Evolutionary conservation across 2,329 filamentous ascomycete genomes (phyloP).

Genomic region (Aspergillus pseudotamarii): DNA sequence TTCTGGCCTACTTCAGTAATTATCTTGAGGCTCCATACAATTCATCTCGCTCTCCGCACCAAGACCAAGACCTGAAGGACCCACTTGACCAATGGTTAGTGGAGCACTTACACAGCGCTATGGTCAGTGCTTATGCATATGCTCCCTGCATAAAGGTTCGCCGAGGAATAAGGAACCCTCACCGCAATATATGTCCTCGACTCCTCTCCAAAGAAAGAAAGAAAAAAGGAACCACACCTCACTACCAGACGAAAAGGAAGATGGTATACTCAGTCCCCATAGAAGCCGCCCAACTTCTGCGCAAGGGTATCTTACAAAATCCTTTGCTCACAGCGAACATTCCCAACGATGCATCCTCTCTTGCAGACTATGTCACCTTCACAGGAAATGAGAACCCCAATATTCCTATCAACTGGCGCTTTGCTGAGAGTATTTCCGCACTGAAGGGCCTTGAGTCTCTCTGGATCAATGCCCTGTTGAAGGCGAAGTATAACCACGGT

Average conservation of each 20-base stretch:
- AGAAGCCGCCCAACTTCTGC: background rate
- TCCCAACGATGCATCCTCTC: background rate
- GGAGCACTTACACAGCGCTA: background rate
- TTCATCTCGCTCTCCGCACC: background rate
- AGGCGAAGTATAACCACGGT: slow-evolving; percentile 4
- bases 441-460: slow-evolving; percentile 12
- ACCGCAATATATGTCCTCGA: background rate
- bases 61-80: background rate
- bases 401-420: slow-evolving; percentile 15
- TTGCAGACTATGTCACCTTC: background rate
- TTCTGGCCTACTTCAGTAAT: background rate
- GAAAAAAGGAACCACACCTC: background rate
- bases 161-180: background rate
- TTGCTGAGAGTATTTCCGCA: slow-evolving; percentile 16
- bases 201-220: background rate
- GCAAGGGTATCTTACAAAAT: background rate
- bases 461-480: slow-evolving; percentile 3
- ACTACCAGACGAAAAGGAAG: rapidly evolving
- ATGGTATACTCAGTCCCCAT: background rate
- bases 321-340: background rate
- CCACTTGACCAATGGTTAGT: background rate
- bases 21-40: too few relatives aligned
- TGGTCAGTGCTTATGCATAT: background rate
- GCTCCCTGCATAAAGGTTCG: background rate
- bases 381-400: slow-evolving; percentile 1